Evolutionary conservation across 1,284 basidiomycete species (phyloP), one percentile per base, ranked within the genome.

Genomic region (Malassezia restricta): DNA sequence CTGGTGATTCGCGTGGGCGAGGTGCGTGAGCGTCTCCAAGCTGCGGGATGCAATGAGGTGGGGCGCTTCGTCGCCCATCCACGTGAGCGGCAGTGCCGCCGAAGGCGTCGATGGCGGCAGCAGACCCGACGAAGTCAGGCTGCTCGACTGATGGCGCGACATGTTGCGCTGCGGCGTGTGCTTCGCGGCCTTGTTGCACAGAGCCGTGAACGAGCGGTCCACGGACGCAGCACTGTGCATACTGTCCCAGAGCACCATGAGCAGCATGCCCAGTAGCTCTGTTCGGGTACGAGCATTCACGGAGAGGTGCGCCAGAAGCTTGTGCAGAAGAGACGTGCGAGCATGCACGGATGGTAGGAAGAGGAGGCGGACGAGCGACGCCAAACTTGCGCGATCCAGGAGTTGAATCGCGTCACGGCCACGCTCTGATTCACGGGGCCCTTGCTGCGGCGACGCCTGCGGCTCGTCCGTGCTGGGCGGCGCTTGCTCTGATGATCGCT

Each of bases 231-330:
- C 79, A 72, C 96, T 94, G 11, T 86, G 87, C 1, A 89, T 86
- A 14, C 92, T 92, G 64, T 95, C 94, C 73, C 95, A 88, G 5
- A 98, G 78, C 56, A 98, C 88, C 58, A 82, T 85, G 9, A 99
- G 79, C 15, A 99, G 79, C 28, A 95, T 79, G 68, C 89, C 91
- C 77, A 98, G 86, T 28, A 98, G 79, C 64, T 99, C 94, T 3
- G 82, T 82, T 17, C 92, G 81, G 1, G 91, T 92, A 71, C 86
- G 88, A 2, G 82, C 78, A 73, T 99, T 98, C 76, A 98, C 90
- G 74, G 90, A 96, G 5, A 99, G 78, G 71, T 98, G 92, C 59
- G 87, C 84, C 28, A 99, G 81, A 2, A 96, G 85, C 71, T 86
- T 86, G 75, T 89, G 86, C 17, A 99, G 79, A 20, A 85, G 77